Percentiles rank a stretch among this genome's conserved stretches.
phyloP scores from a whole-genome alignment of 1,284 basidiomycete species.

The Veloboletus limbatus region DNA sequence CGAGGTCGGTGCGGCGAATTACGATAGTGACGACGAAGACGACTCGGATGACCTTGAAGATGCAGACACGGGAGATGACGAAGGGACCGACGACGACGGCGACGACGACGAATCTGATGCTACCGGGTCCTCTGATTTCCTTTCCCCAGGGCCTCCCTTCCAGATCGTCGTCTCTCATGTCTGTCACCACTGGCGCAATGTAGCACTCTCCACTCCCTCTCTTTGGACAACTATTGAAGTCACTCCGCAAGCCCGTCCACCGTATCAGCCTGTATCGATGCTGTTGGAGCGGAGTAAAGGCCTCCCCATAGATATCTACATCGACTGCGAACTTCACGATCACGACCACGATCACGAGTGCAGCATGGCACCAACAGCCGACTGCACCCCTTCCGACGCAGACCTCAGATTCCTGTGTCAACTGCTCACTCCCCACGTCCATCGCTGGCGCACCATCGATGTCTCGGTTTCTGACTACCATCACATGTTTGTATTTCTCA shows the following conservation, averaged over 20 bases:
- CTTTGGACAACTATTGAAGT: slow-evolving; percentile 28
- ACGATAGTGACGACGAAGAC: slow-evolving; percentile 15
- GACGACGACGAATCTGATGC: slow-evolving; percentile 7
- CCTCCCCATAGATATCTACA: slow-evolving; percentile 25
- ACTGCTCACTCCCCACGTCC: slow-evolving; percentile 49
- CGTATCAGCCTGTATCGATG: slow-evolving; percentile 13
- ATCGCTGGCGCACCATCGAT: slow-evolving; percentile 50
- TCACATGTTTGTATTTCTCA: slow-evolving; percentile 46
- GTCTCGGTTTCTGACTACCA: slow-evolving; percentile 43
- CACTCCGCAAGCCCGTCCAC: slow-evolving; percentile 3
- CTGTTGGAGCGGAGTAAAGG: slow-evolving; percentile 24
- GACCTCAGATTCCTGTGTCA: slow-evolving; percentile 43
- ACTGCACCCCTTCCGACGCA: slow-evolving; percentile 16
- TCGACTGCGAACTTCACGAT: slow-evolving; percentile 18
- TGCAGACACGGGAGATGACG: neutral
- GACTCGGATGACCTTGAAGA: slow-evolving; percentile 4
- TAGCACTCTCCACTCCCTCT: slow-evolving; percentile 30
- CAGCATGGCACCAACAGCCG: slow-evolving; percentile 19
- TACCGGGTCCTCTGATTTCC: slow-evolving; percentile 5
- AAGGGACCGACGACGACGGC: slow-evolving; percentile 4
- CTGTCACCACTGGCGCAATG: slow-evolving; percentile 29
- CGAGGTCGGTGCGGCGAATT: slow-evolving; percentile 17
- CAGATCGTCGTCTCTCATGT: slow-evolving; percentile 24
- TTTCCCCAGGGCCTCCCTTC: slow-evolving; percentile 14
- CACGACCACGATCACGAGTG: neutral